Conservation (phyloP, 2,329 filamentous ascomycete species). For the Fusarium scirpi region DNA sequence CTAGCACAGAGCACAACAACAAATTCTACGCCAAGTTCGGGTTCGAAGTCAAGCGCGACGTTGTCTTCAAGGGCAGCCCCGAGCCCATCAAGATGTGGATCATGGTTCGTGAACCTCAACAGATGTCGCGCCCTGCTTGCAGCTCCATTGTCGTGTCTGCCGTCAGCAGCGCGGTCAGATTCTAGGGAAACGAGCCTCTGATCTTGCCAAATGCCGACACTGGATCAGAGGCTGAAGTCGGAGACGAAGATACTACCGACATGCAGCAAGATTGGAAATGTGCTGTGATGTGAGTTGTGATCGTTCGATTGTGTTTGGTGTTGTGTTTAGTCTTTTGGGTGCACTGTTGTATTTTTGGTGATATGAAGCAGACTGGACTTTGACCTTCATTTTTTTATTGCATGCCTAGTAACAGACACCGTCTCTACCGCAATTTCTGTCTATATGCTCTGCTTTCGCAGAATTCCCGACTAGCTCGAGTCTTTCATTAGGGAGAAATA, state of each 20-base stretch:
- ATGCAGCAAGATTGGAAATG: constrained; percentile 21
- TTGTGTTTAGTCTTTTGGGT: constrained; percentile 1
- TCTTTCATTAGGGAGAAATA: constrained; percentile 45
- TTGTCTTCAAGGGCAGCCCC: constrained; percentile 69
- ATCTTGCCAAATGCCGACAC: constrained; percentile 19
- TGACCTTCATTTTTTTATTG: constrained; percentile 11
- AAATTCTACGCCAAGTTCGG: constrained; percentile 81
- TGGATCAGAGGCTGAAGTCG: constrained; percentile 35
- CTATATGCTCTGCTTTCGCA: constrained; percentile 29
- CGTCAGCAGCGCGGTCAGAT: constrained; percentile 39
- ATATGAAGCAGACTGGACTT: constrained; percentile 5
- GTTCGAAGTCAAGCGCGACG: constrained; percentile 73
- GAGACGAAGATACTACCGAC: constrained; percentile 7
- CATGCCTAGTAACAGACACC: constrained; percentile 14
- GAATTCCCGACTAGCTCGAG: constrained; percentile 40
- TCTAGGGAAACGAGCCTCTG: constrained; percentile 44
- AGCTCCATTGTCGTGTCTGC: constrained; percentile 38
- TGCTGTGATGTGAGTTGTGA: constrained; percentile 34
- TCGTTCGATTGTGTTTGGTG: neutral
- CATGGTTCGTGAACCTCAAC: constrained; percentile 80
- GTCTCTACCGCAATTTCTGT: constrained; percentile 39
- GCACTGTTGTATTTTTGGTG: constrained; percentile 3
- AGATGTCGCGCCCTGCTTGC: constrained; percentile 48
- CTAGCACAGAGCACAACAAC: constrained; percentile 75
- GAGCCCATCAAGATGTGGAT: constrained; percentile 76